phyloP scores from a whole-genome alignment of 352 stramenopile species.

The Phytophthora sojae region DNA sequence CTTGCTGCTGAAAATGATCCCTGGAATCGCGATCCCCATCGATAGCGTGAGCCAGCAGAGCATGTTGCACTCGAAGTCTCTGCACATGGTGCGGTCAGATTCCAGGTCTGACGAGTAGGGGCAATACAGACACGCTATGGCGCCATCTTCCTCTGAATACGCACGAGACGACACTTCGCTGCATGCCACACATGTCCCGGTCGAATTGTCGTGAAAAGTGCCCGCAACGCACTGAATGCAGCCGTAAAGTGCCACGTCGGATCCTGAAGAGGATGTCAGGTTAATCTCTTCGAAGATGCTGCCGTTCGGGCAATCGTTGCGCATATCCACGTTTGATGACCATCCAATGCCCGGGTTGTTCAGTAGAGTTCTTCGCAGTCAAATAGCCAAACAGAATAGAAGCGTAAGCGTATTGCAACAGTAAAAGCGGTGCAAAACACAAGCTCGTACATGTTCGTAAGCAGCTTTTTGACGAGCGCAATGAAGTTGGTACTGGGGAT shows the following conservation, averaged over 20 bases:
- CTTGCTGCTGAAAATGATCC: slow-evolving; percentile 63
- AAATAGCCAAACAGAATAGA: not conserved
- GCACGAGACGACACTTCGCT: slow-evolving; percentile 53
- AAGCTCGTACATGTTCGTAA: slow-evolving; percentile 56
- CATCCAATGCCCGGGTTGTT: slow-evolving; percentile 64
- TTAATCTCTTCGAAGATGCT: slow-evolving; percentile 58
- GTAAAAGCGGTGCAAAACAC: not conserved
- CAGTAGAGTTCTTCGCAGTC: slow-evolving; percentile 43
- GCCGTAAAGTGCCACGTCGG: slow-evolving; percentile 43
- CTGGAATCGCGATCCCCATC: slow-evolving; percentile 55
- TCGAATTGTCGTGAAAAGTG: slow-evolving; percentile 62
- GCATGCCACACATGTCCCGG: slow-evolving; percentile 50
- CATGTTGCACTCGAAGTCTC: slow-evolving; percentile 58
- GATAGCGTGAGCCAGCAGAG: slow-evolving; percentile 74
- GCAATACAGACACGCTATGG: slow-evolving; percentile 63
- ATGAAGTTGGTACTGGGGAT: slow-evolving; percentile 68
- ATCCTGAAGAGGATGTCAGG: slow-evolving; percentile 21
- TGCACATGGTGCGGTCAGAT: slow-evolving; percentile 43
- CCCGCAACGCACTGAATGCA: slow-evolving; percentile 73
- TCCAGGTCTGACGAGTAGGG: slow-evolving; percentile 68
- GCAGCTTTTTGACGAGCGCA: slow-evolving; percentile 45
- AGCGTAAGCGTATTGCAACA: not conserved
- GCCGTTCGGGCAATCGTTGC: slow-evolving; percentile 58
- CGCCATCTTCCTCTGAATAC: slow-evolving; percentile 62
- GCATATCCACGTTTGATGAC: slow-evolving; percentile 39